Evolutionary conservation across 75 land plant species (phyloP).

Genomic region (Cryptomeria japonica): DNA sequence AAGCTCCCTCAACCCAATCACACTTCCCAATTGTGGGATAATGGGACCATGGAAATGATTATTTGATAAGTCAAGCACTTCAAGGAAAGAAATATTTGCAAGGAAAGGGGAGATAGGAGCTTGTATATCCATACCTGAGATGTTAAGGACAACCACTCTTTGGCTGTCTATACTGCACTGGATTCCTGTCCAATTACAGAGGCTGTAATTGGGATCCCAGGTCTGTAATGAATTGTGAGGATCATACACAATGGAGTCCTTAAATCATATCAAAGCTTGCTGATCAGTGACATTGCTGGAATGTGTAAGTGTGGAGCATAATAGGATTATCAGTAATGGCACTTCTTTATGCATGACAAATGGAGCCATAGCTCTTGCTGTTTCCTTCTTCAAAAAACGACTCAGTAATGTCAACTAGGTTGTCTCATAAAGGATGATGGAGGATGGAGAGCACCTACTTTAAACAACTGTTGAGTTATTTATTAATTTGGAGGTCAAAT

Average conservation of each 20-base stretch:
- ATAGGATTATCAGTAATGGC: neutral
- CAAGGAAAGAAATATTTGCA: slow-evolving; percentile 8
- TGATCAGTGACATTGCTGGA: slow-evolving; percentile 7
- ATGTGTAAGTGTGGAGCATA: neutral
- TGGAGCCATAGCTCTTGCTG: neutral
- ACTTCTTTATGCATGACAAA: neutral
- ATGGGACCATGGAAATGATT: slow-evolving; percentile 11
- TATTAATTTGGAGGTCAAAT: too few relatives aligned
- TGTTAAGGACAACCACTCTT: neutral
- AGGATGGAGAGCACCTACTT: too few relatives aligned
- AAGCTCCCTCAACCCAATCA: slow-evolving; percentile 11
- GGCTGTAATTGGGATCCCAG: neutral
- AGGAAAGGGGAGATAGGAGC: neutral
- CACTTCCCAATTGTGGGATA: slow-evolving; percentile 17
- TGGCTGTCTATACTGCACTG: neutral
- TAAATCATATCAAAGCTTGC: neutral
- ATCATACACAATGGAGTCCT: neutral
- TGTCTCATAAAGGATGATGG: too few relatives aligned
- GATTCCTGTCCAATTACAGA: neutral
- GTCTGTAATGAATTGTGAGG: neutral
- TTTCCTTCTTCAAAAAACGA: neutral
- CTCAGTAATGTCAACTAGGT: neutral
- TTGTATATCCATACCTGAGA: slow-evolving; percentile 7
- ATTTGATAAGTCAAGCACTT: slow-evolving; percentile 12
- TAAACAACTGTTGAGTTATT: too few relatives aligned